A percentile compares a stretch with the other conserved stretches of the same genome.
Evolutionary conservation across 371 early-diverging fungal genomes (phyloP).

Genomic region (Smittium mucronatum): DNA sequence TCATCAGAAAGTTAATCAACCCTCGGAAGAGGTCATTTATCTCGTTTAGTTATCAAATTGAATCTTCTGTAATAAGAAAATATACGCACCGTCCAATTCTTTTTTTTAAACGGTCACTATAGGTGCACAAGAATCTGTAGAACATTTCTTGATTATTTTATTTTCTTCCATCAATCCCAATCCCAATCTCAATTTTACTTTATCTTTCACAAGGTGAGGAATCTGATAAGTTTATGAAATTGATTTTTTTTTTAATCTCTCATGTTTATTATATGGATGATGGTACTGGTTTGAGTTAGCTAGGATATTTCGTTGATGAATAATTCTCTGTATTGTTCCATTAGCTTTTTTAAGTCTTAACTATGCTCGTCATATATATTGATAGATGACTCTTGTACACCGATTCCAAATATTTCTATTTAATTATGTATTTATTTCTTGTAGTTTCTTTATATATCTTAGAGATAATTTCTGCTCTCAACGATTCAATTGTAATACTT

Average conservation of each 20-base stretch:
- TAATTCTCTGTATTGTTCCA: neutral
- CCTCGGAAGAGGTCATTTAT: slow-evolving; percentile 25
- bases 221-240: neutral
- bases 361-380: neutral
- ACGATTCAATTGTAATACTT: neutral
- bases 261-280: neutral
- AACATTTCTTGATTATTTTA: neutral
- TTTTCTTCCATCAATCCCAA: slow-evolving; percentile 1
- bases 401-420: slow-evolving; percentile 3
- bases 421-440: neutral
- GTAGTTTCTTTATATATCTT: neutral
- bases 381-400: neutral
- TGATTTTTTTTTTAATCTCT: neutral
- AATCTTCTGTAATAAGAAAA: slow-evolving; percentile 37
- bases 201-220: neutral
- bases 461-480: neutral
- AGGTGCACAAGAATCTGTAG: slow-evolving; percentile 3
- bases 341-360: neutral
- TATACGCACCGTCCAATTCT: slow-evolving; percentile 33
- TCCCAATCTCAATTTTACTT: neutral
- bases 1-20: slow-evolving; percentile 27
- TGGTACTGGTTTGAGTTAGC: neutral
- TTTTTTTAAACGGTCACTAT: slow-evolving; percentile 34
- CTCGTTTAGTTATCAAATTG: slow-evolving; percentile 32
- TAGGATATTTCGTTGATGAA: neutral